Conservation (phyloP, 2,329 filamentous ascomycete species). For the Fusarium cyanostomum region DNA sequence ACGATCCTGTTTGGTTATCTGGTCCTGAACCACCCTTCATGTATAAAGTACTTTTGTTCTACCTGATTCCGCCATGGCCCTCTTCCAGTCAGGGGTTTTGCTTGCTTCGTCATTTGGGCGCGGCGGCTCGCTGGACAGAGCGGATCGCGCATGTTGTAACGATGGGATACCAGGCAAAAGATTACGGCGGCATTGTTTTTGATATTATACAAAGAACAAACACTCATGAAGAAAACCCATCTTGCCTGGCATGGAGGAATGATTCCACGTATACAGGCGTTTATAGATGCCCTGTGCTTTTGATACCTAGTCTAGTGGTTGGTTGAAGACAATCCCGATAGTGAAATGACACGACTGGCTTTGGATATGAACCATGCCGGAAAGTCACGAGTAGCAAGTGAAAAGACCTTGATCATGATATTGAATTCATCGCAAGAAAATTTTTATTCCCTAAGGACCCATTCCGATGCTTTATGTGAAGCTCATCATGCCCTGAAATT, state of each 20-base stretch:
- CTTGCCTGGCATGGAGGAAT: conserved; percentile 5
- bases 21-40: conserved; percentile 30
- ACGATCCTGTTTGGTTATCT: conserved; percentile 22
- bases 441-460: conserved; percentile 52
- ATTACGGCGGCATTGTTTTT: conserved; percentile 28
- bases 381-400: conserved; percentile 30
- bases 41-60: conserved; percentile 41
- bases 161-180: conserved; percentile 28
- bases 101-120: conserved; percentile 12
- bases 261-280: conserved; percentile 20
- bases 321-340: background rate
- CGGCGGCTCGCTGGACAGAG: conserved; percentile 22
- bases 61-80: conserved; percentile 11
- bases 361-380: background rate
- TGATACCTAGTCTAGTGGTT: background rate
- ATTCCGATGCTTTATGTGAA: conserved; percentile 51
- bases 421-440: conserved; percentile 48
- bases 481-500: conserved; percentile 50
- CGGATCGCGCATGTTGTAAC: conserved; percentile 32
- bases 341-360: conserved; percentile 15
- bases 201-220: conserved; percentile 25
- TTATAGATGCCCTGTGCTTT: conserved; percentile 7
- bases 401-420: conserved; percentile 43
- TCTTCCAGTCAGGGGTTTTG: conserved; percentile 10
- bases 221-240: conserved; percentile 21